Conservation (phyloP, 2,329 filamentous ascomycete genomes). For the Trichoderma cornu-damae region DNA sequence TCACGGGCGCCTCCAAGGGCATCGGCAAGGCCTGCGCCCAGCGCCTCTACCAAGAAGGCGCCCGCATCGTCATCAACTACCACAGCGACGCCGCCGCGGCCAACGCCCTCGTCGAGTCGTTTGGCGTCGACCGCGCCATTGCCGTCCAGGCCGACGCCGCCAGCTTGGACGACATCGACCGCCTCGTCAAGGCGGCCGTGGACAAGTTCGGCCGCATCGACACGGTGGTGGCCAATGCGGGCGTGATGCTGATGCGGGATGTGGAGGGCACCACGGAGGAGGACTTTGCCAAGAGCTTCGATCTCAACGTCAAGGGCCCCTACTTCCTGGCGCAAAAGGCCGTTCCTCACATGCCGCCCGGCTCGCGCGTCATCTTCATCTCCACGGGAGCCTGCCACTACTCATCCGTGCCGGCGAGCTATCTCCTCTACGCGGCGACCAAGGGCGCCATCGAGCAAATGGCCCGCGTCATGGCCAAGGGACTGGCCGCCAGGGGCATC, state of each 20-base stretch:
- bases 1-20: conserved; percentile 54
- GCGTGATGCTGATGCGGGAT: conserved; percentile 44
- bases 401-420: conserved; percentile 39
- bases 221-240: conserved; percentile 54
- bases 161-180: conserved; percentile 41
- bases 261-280: conserved; percentile 46
- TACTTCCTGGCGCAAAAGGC: conserved; percentile 51
- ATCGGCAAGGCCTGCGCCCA: conserved; percentile 55
- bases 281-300: conserved; percentile 46
- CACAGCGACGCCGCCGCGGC: conserved; percentile 41
- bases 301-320: conserved; percentile 53
- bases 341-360: conserved; percentile 45
- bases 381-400: conserved; percentile 39
- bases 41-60: conserved; percentile 51
- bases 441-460: conserved; percentile 59
- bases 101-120: conserved; percentile 41
- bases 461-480: conserved; percentile 50
- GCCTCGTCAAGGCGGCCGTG: conserved; percentile 46
- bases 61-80: conserved; percentile 57
- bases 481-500: conserved; percentile 48
- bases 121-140: conserved; percentile 44
- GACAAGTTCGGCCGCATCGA: conserved; percentile 52
- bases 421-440: conserved; percentile 49
- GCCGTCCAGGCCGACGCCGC: conserved; percentile 53
- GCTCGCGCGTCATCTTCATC: conserved; percentile 48